These are phyloP conservation scores for Penicillium psychrofluorescens DNA, from an alignment of 495 filamentous ascomycete genomes.

Conservation along the genomic window DNA sequence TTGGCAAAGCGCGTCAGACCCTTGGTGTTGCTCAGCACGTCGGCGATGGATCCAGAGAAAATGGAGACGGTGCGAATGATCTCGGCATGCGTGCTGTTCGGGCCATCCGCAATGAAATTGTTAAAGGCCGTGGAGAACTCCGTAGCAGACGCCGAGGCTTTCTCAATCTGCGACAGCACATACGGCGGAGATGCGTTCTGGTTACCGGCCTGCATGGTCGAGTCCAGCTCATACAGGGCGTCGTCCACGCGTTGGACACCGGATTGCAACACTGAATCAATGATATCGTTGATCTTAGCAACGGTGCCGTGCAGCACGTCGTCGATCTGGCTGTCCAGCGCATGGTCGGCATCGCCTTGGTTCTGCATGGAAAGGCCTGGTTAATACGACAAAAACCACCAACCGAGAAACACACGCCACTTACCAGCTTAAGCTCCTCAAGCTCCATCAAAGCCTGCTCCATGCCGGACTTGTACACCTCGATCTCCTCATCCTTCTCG, in stretches of 20 bases:
- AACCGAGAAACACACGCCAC: not conserved
- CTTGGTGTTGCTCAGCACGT: conserved; percentile 94
- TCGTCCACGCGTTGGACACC: conserved; percentile 95
- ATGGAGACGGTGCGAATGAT: conserved; percentile 89
- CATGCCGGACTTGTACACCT: conserved; percentile 94
- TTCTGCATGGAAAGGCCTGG: conserved; percentile 19
- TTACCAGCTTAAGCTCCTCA: conserved; percentile 65
- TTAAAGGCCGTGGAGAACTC: conserved; percentile 98
- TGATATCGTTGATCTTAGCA: conserved; percentile 92
- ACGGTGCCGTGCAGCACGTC: conserved; percentile 76
- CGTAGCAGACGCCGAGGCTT: conserved; percentile 86
- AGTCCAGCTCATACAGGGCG: conserved; percentile 93
- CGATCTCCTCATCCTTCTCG: conserved; percentile 95
- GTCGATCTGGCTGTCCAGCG: conserved; percentile 85
- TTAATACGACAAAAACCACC: not conserved
- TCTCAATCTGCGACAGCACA: conserved; percentile 93
- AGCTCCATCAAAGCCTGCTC: conserved; percentile 88
- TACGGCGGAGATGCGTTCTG: conserved; percentile 96
- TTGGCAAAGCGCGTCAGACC: conserved; percentile 89
- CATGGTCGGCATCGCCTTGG: conserved; percentile 71
- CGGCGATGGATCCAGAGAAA: conserved; percentile 83
- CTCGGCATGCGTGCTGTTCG: conserved; percentile 82
- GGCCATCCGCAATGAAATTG: conserved; percentile 94
- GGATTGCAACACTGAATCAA: conserved; percentile 91
- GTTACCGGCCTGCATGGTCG: conserved; percentile 95